Base-by-base conservation (phyloP, 805 yeast genomes). In the Ogataea nakhonphanomensis region DNA sequence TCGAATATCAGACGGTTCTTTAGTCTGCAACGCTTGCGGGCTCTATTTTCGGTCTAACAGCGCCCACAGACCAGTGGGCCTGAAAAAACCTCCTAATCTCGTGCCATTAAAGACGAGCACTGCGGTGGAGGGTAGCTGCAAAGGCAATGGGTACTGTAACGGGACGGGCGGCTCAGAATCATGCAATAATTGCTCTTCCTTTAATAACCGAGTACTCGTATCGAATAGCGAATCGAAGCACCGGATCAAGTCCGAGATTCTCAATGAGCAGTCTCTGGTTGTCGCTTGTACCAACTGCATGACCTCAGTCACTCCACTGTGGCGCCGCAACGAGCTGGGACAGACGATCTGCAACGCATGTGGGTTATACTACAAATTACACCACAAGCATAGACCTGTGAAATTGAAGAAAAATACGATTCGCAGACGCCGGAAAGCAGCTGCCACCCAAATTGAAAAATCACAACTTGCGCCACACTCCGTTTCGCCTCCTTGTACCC, bases 301-400 rank as follows among this genome's bases (percentile, higher is more conserved):
- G 3, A 83, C 93, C 9, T 86, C 93, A 1, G 83, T 84, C 41
- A 86, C 95, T 0, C 95, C 95, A 0, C 65, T 86, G 9, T 86
- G 95, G 95, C 71, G 95, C 57, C 68, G 95, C 46, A 90, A 85
- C 57, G 89, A 79, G 48, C 71, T 70, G 5, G 95, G 95, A 4
- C 81, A 85, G 52, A 83, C 89, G 20, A 85, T 87, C 17, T 86
- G 95, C 67, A 86, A 86, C 55, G 95, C 95, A 0, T 86, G 95
- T 65, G 95, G 89, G 3, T 64, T 87, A 23, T 87, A 86, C 59
- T 81, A 78, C 60, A 68, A 79, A 43, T 70, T 87, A 30, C 95
- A 85, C 55, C 90, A 91, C 1, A 68, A 69, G 28, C 89, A 83
- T 53, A 69, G 95, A 35, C 95, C 95, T 1, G 79, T 79, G 12